These are phyloP conservation scores for Crepidotus variabilis DNA, from an alignment of 768 basidiomycete genomes.

Conservation along the genomic window DNA sequence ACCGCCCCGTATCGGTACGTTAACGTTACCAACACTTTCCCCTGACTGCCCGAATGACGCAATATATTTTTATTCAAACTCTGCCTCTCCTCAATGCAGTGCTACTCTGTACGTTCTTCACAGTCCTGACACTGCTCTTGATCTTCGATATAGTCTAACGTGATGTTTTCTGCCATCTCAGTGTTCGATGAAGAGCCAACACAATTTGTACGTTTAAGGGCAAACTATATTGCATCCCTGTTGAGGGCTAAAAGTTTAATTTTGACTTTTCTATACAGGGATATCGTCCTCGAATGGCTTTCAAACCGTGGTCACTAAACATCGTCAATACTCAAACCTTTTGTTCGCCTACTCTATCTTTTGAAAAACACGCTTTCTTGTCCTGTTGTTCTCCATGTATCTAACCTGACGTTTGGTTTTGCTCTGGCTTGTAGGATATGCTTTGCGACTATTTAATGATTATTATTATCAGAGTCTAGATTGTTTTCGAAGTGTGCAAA, in stretches of 20 bases:
- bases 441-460: background rate
- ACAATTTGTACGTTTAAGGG: conserved; percentile 66
- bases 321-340: background rate
- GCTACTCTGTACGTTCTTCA: conserved; percentile 65
- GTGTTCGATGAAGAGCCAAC: conserved; percentile 97
- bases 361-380: background rate
- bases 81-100: conserved; percentile 35
- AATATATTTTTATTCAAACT: background rate
- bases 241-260: background rate
- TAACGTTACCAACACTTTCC: background rate
- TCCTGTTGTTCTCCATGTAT: background rate
- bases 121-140: background rate
- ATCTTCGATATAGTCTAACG: background rate
- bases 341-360: background rate
- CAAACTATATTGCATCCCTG: no score
- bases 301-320: conserved; percentile 64
- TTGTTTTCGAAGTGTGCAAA: background rate
- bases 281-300: conserved; percentile 89
- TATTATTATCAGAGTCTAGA: background rate
- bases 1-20: conserved; percentile 84
- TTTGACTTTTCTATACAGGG: conserved; percentile 35
- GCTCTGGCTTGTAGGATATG: background rate
- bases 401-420: background rate
- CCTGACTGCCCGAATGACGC: no score
- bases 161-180: conserved; percentile 25